Conservation (phyloP, 1,284 basidiomycete genomes). For the Anthracocystis walkeri region DNA sequence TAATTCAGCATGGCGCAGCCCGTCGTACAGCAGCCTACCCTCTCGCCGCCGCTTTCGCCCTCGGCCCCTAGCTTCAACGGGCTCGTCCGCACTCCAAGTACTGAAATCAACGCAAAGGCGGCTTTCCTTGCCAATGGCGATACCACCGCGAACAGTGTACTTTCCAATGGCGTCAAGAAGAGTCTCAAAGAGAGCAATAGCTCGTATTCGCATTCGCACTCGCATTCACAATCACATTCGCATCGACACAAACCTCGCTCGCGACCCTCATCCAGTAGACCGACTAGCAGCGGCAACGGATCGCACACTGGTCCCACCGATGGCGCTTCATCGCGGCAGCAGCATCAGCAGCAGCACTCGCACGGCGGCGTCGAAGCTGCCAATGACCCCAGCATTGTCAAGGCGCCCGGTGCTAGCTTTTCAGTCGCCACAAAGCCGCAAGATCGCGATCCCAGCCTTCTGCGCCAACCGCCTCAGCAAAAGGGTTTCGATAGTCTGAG, state of each 20-base stretch:
- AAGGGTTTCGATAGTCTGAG: conserved; percentile 30
- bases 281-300: background rate
- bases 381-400: conserved; percentile 25
- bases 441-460: conserved; percentile 42
- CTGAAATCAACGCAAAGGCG: conserved; percentile 10
- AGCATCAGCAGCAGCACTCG: too few species aligned
- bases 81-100: conserved; percentile 15
- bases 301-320: background rate
- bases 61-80: conserved; percentile 7
- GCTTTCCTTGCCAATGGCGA: conserved; percentile 7
- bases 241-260: conserved; percentile 11
- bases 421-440: conserved; percentile 49
- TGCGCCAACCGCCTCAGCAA: conserved; percentile 28
- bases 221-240: too few species aligned
- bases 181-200: conserved; percentile 14
- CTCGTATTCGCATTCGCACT: background rate
- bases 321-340: background rate
- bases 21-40: conserved; percentile 30
- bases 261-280: conserved; percentile 12
- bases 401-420: conserved; percentile 46
- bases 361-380: conserved; percentile 50
- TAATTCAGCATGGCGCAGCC: conserved; percentile 36
- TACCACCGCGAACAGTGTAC: background rate
- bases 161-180: conserved; percentile 19
- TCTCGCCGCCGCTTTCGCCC: conserved; percentile 46